Conservation (phyloP, 768 basidiomycete species). For the Lentinula raphanica region DNA sequence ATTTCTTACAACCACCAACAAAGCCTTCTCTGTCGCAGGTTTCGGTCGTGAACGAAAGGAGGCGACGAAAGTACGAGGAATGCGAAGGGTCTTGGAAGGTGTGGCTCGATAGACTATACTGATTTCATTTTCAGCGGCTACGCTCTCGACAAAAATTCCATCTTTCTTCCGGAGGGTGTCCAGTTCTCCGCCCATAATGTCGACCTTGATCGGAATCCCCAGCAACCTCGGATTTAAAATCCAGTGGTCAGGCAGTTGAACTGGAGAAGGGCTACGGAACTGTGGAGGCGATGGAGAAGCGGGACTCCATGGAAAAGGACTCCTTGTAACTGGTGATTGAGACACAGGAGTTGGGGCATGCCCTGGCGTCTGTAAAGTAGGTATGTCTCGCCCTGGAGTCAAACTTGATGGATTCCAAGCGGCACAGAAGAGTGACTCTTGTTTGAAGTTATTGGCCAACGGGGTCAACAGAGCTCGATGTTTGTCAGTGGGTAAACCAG, state of each 20-base stretch:
- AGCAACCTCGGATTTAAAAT: neutral
- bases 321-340: neutral
- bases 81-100: neutral
- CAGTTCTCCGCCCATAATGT: neutral
- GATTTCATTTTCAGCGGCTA: neutral
- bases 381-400: neutral
- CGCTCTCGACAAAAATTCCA: neutral
- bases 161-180: neutral
- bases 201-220: neutral
- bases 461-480: neutral
- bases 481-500: neutral
- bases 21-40: neutral
- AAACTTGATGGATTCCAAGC: neutral
- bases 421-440: neutral
- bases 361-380: too few relatives aligned
- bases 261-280: neutral
- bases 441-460: neutral
- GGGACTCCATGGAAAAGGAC: neutral
- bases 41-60: neutral
- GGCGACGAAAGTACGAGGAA: neutral
- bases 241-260: neutral
- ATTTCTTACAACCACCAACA: neutral
- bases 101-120: neutral
- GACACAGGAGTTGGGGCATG: neutral
- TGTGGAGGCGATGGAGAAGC: neutral